Evolutionary conservation across 768 basidiomycete genomes (phyloP).

Genomic region (Tricholoma saponaceum): DNA sequence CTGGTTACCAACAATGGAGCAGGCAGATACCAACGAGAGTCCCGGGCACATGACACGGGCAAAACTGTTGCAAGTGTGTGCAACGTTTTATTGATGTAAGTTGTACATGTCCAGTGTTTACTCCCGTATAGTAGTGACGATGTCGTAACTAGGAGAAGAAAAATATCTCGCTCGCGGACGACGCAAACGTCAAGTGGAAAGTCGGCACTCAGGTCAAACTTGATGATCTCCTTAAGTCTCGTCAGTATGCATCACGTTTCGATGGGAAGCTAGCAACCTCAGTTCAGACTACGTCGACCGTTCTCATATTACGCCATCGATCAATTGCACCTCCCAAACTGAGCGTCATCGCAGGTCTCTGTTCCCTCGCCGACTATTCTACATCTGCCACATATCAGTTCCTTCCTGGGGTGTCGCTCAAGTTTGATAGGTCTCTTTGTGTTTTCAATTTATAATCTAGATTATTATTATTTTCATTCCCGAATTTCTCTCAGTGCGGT

Average conservation of each 20-base stretch:
- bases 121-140: conserved; percentile 5
- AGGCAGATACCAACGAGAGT: conserved; percentile 77
- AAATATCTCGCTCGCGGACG: conserved; percentile 55
- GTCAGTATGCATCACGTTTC: conserved; percentile 83
- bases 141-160: conserved; percentile 40
- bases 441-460: neutral
- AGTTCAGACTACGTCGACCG: conserved; percentile 54
- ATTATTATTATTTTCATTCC: neutral
- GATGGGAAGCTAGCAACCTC: conserved; percentile 80
- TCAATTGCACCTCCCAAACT: neutral
- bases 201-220: conserved; percentile 59
- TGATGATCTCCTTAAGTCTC: conserved; percentile 65
- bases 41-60: conserved; percentile 72
- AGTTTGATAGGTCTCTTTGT: neutral
- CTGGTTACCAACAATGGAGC: conserved; percentile 74
- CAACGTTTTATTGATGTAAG: conserved; percentile 62
- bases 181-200: conserved; percentile 55
- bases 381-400: neutral
- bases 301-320: conserved; percentile 9
- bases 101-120: conserved; percentile 8
- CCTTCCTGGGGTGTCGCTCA: neutral
- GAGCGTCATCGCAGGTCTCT: neutral
- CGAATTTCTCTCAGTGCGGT: neutral
- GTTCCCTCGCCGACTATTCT: neutral
- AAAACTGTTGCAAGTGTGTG: conserved; percentile 72